Percentiles rank a stretch among this genome's conserved stretches.
phyloP scores from a whole-genome alignment of 192 early-diverging fungal species.

The Coemansia sp. region DNA sequence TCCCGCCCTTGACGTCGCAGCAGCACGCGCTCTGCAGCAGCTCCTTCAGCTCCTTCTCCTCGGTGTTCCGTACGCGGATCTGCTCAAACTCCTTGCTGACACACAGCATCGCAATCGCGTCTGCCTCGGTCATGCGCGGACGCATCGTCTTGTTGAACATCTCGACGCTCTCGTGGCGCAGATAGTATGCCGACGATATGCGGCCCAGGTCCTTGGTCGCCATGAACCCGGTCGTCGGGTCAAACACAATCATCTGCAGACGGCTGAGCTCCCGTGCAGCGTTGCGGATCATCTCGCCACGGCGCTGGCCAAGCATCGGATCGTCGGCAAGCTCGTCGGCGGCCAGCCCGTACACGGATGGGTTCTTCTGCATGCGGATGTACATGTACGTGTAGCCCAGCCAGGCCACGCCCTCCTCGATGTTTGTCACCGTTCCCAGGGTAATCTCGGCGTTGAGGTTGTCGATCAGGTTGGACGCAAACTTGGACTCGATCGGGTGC shows the following conservation, averaged over 20 bases:
- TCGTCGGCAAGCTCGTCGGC: constrained; percentile 75
- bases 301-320: constrained; percentile 72
- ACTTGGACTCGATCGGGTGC: constrained; percentile 94
- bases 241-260: constrained; percentile 93
- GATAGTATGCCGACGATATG: constrained; percentile 91
- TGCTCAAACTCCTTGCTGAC: constrained; percentile 92
- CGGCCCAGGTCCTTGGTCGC: constrained; percentile 90
- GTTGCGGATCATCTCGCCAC: constrained; percentile 74
- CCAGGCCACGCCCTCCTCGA: constrained; percentile 96
- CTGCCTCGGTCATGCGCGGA: constrained; percentile 90
- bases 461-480: constrained; percentile 81
- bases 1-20: constrained; percentile 85
- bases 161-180: constrained; percentile 83
- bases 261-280: constrained; percentile 75
- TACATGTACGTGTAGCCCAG: constrained; percentile 96
- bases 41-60: constrained; percentile 74
- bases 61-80: constrained; percentile 88
- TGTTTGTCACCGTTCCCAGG: constrained; percentile 90
- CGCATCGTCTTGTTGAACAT: constrained; percentile 84
- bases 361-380: constrained; percentile 95
- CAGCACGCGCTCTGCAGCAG: constrained; percentile 68
- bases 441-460: constrained; percentile 98
- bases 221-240: constrained; percentile 78
- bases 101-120: constrained; percentile 86
- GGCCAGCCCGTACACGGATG: constrained; percentile 88